A percentile compares a stretch with the other conserved stretches of the same genome.
Conservation (phyloP, 441 rosid species). For the Viola pubescens region DNA sequence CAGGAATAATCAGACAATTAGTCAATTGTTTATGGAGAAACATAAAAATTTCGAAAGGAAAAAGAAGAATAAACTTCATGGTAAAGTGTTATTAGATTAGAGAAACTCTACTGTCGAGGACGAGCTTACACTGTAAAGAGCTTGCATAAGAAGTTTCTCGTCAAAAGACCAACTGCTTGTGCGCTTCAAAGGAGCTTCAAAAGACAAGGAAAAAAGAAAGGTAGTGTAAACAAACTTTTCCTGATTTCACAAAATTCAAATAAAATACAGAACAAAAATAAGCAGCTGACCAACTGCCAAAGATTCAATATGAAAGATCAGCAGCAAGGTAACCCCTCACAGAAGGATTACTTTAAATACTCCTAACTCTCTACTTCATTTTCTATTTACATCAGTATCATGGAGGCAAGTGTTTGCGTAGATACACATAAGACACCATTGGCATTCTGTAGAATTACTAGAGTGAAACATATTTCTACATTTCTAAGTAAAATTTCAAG, state of each 20-base stretch:
- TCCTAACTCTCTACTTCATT: no score
- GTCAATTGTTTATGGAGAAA: not conserved
- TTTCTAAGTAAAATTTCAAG: not conserved
- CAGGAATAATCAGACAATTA: constrained; percentile 1
- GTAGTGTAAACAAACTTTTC: not conserved
- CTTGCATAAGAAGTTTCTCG: constrained; percentile 75
- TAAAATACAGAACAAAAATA: no score
- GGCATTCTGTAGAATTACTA: no score
- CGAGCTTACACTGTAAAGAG: constrained; percentile 64
- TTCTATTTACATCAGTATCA: no score
- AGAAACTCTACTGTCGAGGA: not conserved
- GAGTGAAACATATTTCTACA: no score
- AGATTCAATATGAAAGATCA: no score
- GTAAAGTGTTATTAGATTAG: not conserved
- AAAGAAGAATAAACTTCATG: not conserved
- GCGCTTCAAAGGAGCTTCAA: constrained; percentile 54
- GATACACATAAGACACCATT: no score
- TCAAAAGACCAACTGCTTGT: constrained; percentile 77
- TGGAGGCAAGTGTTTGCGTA: no score
- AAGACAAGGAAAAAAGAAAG: not conserved
- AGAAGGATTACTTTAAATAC: no score
- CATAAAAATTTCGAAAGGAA: not conserved
- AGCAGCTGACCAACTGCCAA: no score
- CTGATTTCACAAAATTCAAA: no score
- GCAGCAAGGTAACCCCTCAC: no score